A percentile compares a stretch with the other conserved stretches of the same genome.
phyloP scores from a whole-genome alignment of 2,329 filamentous ascomycete species.

The Colletotrichum tropicale region DNA sequence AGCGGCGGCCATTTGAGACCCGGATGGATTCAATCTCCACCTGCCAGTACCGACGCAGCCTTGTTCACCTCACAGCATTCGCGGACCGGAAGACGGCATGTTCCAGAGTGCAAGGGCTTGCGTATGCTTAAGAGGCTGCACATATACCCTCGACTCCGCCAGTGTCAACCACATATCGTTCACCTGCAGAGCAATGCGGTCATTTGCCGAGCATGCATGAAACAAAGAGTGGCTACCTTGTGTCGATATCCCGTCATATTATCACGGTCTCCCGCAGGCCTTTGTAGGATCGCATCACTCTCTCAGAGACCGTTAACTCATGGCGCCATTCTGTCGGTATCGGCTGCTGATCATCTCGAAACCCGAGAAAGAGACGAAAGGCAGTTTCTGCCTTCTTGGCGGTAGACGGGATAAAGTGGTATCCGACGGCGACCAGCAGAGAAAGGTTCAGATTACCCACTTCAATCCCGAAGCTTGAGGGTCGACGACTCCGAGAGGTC shows the following conservation, averaged over 20 bases:
- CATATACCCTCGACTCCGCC: neutral
- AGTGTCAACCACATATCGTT: neutral
- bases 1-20: constrained; percentile 24
- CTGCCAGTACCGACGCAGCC: neutral
- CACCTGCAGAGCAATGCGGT: neutral
- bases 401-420: neutral
- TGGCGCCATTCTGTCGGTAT: neutral
- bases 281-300: neutral
- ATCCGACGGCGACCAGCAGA: neutral
- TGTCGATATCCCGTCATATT: neutral
- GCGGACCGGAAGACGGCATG: neutral
- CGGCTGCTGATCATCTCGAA: neutral
- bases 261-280: too few relatives aligned
- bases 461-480: neutral
- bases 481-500: neutral
- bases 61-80: neutral
- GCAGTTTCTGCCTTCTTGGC: neutral
- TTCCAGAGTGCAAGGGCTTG: neutral
- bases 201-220: neutral
- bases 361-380: neutral
- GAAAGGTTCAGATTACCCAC: neutral
- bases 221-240: neutral
- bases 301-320: neutral
- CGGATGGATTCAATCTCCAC: neutral
- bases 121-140: neutral